Conservation (phyloP, 2,329 filamentous ascomycete genomes). For the Lachnellula willkommii region DNA sequence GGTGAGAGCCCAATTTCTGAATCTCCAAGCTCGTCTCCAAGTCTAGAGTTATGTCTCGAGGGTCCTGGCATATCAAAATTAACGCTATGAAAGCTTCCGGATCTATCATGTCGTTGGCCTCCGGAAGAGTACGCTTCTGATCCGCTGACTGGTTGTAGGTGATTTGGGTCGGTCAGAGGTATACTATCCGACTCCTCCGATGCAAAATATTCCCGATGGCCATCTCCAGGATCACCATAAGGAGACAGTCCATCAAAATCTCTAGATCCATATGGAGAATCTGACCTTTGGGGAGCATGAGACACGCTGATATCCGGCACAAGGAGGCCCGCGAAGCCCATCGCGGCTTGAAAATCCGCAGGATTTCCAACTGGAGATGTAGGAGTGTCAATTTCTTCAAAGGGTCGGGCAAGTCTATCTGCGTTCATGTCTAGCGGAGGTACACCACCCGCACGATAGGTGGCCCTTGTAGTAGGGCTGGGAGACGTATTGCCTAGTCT, state of each 20-base stretch:
- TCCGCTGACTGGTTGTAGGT: conserved; percentile 53
- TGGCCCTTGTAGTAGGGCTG: conserved; percentile 20
- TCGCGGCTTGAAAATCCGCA: conserved; percentile 29
- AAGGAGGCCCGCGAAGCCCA: conserved; percentile 32
- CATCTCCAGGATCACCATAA: conserved; percentile 24
- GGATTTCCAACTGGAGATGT: conserved; percentile 28
- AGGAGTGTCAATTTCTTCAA: conserved; percentile 22
- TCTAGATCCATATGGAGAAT: conserved; percentile 23
- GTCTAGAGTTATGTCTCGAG: conserved; percentile 38
- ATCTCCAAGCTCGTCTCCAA: conserved; percentile 56
- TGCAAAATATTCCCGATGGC: conserved; percentile 31
- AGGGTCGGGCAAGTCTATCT: conserved; percentile 7
- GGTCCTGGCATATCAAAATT: conserved; percentile 40
- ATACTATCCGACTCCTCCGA: conserved; percentile 51
- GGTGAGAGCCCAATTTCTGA: conserved; percentile 51
- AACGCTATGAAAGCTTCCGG: conserved; percentile 46
- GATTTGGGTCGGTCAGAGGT: conserved; percentile 52
- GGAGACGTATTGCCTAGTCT: conserved; percentile 28
- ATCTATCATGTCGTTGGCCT: conserved; percentile 43
- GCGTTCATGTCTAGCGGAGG: conserved; percentile 10
- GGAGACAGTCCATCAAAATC: conserved; percentile 24
- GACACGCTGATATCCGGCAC: conserved; percentile 30
- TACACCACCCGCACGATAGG: conserved; percentile 4
- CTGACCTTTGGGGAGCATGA: conserved; percentile 20
- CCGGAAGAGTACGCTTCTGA: conserved; percentile 33